Base-by-base conservation (phyloP, 805 yeast genomes). In the Millerozyma acaciae region DNA sequence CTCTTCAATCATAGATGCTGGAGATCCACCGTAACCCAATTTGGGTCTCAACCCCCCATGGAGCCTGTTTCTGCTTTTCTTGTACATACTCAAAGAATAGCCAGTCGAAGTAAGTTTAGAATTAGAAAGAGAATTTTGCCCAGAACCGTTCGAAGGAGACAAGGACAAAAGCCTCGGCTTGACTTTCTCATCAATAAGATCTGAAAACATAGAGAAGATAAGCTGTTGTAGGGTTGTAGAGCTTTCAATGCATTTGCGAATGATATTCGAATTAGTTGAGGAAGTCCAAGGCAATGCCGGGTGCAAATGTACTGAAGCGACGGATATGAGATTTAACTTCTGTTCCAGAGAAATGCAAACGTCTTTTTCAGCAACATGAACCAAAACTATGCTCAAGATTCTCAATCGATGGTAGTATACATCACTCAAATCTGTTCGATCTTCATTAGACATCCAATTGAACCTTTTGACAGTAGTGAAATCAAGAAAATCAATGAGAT, bases 201-300 rank as follows among this genome's bases (percentile, higher is more conserved):
- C 14, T 12, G 15, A 19, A 8, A 20, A 18, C 20, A 20, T 3
- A 20, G 7, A 10, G n/a, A 20, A 12, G 13, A 28, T 17, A 8
- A 16, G 8, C 3, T 13, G 16, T 19, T 12, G 15, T 5, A 20
- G 8, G 4, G 19, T 6, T 8, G 9, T n/a, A 9, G 18, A 22
- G 13, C 14, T 6, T 2, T 26, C 21, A 8, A 31, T 25, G 7
- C 27, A 26, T n/a, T 18, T 28, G n/a, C 8, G 3, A 13, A 34
- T 33, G 5, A 45, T 28, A 7, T 28, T n/a, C 13, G 51, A 29
- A 28, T 47, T 47, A 19, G 25, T 33, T 3, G 15, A 8, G 2
- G 39, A 34, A 3, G 50, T 33, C 66, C 67, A 62, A 2, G 66
- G 62, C 4, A 52, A 47, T 27, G 50, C 17, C 1, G 63, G 61